Conservation (phyloP, 371 early-diverging fungal genomes). For the Mycotypha africana region DNA sequence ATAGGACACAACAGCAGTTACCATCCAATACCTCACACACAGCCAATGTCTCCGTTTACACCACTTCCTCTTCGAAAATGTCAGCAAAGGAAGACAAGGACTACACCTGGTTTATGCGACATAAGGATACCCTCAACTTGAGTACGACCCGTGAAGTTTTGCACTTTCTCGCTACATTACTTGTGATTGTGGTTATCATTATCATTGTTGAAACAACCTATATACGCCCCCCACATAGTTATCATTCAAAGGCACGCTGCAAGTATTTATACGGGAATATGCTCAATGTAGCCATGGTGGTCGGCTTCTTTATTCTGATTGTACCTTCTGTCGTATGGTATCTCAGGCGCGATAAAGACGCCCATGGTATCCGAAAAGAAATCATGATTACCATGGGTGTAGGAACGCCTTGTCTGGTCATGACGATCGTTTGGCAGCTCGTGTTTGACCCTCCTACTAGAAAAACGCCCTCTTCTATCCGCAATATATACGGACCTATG, state of each 20-base stretch:
- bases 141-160: neutral
- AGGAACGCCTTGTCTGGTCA: constrained; percentile 17
- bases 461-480: neutral
- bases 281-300: neutral
- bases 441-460: constrained; percentile 1
- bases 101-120: constrained; percentile 1
- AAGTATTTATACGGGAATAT: constrained; percentile 1
- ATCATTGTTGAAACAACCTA: neutral
- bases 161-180: neutral
- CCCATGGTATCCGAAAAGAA: constrained; percentile 34
- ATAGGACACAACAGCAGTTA: neutral
- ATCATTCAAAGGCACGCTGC: neutral
- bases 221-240: neutral
- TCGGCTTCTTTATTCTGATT: constrained; percentile 2
- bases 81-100: neutral
- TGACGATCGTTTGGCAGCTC: constrained; percentile 12
- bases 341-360: constrained; percentile 18
- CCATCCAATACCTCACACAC: neutral
- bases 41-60: too few relatives aligned
- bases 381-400: constrained; percentile 16
- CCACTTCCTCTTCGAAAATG: too few relatives aligned
- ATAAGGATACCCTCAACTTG: neutral
- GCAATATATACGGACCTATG: constrained; percentile 4
- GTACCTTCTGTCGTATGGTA: constrained; percentile 19
- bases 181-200: neutral